Percentiles rank a stretch among this genome's conserved stretches.
These are phyloP conservation scores for Microcyclosporella mali DNA, from an alignment of 2,329 filamentous ascomycete species.

Conservation along the genomic window DNA sequence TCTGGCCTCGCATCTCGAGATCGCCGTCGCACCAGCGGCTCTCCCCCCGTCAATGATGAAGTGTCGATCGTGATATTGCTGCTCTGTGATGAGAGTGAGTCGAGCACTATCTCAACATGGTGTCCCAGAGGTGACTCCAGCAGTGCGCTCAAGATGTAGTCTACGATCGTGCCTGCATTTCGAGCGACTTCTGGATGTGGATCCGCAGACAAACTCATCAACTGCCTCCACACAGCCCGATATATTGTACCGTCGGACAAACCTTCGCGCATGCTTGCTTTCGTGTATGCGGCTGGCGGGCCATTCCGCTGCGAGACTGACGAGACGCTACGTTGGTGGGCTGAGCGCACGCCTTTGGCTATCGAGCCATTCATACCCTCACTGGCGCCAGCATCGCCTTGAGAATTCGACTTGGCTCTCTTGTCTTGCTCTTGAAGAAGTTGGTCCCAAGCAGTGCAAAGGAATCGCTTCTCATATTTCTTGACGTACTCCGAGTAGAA, in stretches of 20 bases:
- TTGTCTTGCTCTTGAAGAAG: conserved; percentile 62
- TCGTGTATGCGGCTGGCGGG: background rate
- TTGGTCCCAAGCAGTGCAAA: conserved; percentile 88
- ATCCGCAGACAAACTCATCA: conserved; percentile 84
- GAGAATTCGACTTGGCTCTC: conserved; percentile 19
- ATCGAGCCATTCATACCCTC: conserved; percentile 7
- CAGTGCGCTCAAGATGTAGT: conserved; percentile 73
- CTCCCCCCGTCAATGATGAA: conserved; percentile 9
- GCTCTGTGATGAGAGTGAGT: conserved; percentile 38
- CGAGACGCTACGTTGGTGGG: conserved; percentile 19
- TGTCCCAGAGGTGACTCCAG: conserved; percentile 69
- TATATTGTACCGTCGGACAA: conserved; percentile 80
- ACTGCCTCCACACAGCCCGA: conserved; percentile 88
- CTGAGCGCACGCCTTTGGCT: conserved; percentile 12
- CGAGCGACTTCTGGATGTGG: conserved; percentile 89
- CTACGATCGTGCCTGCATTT: conserved; percentile 77
- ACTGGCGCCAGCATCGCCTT: conserved; percentile 13
- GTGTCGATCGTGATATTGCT: background rate
- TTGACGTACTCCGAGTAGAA: conserved; percentile 90
- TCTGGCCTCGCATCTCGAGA: conserved; percentile 46
- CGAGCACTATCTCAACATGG: conserved; percentile 64
- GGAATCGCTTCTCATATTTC: conserved; percentile 84
- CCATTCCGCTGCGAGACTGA: background rate
- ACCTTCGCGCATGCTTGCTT: conserved; percentile 45
- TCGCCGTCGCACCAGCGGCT: conserved; percentile 26